These are phyloP conservation scores for Hyphochytrium catenoides DNA, from an alignment of 352 stramenopile genomes.

Conservation along the genomic window DNA sequence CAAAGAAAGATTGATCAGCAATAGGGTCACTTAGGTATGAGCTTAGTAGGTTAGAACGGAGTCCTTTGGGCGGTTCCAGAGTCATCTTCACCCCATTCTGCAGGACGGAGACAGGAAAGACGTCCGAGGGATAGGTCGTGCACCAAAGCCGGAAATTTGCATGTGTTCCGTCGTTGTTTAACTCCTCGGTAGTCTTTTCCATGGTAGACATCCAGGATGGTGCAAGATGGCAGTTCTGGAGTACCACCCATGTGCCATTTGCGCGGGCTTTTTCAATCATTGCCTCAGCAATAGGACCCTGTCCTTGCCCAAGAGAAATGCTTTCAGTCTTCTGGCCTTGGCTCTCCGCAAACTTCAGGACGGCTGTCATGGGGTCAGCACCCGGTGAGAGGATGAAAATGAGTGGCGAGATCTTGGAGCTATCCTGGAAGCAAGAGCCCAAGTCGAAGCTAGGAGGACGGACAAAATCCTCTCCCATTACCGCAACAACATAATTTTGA, in stretches of 20 bases:
- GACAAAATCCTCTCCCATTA: conserved; percentile 72
- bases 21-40: conserved; percentile 77
- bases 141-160: conserved; percentile 74
- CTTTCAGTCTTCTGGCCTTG: conserved; percentile 44
- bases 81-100: conserved; percentile 94
- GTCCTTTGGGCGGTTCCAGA: conserved; percentile 70
- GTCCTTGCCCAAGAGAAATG: conserved; percentile 73
- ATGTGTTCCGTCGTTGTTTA: conserved; percentile 52
- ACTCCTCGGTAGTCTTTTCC: conserved; percentile 67
- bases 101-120: conserved; percentile 74
- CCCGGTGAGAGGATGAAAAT: conserved; percentile 77
- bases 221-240: conserved; percentile 70
- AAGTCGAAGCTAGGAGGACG: conserved; percentile 70
- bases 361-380: conserved; percentile 65
- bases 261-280: conserved; percentile 58
- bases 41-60: conserved; percentile 67
- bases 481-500: conserved; percentile 61
- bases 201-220: conserved; percentile 78
- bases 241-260: conserved; percentile 63
- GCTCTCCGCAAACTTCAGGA: conserved; percentile 64
- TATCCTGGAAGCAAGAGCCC: conserved; percentile 58
- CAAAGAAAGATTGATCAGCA: conserved; percentile 58
- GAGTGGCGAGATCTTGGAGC: conserved; percentile 46
- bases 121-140: conserved; percentile 75
- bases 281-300: conserved; percentile 64